Evolutionary conservation across 441 rosid species (phyloP), one percentile per base, ranked within the genome.

Genomic region (Omphalea diandra): DNA sequence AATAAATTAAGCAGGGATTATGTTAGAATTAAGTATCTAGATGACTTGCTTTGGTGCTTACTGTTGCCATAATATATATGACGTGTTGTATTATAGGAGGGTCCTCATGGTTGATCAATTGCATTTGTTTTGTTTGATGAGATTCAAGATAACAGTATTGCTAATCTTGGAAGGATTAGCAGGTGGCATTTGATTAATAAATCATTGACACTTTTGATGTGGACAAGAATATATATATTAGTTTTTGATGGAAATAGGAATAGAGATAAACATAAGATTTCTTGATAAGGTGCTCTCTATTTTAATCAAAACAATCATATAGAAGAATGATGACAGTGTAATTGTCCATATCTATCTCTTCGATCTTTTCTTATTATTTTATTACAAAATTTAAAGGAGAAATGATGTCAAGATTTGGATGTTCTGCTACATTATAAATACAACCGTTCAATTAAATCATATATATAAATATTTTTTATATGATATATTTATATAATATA

Each of bases 141-240:
- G 41, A 44, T 40, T 52, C 61, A 53, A 60, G 60, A 32, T 15
- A 29, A n/a, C 29, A 47, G 2, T 27, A 14, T 27, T 6, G 24
- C 66, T 56, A 55, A 64, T 63, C 59, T 56, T 56, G 64, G n/a
- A 18, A 33, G 27, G 18, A 57, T 26, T 24, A 40, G 11, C 7
- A 3, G n/a, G 8, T 5, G 15, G 7, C 3, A 17, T 14, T 64
- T 65, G 0, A 58, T 57, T 44, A 5, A 35, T 17, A 29, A 7
- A 29, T 60, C 8, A 41, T 60, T 46, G 46, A 17, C 47, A 33
- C 43, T 43, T 61, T 60, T 26, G 14, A 35, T 26, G 17, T 1
- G 4, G 67, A 46, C 67, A 60, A 60, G 15, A 26, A 11, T 3
- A 32, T 22, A 20, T 49, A 6, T 24, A 4, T 9, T 2, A 3